These are phyloP conservation scores for Termitomyces sp. DNA, from an alignment of 1,284 basidiomycete genomes.

Conservation along the genomic window DNA sequence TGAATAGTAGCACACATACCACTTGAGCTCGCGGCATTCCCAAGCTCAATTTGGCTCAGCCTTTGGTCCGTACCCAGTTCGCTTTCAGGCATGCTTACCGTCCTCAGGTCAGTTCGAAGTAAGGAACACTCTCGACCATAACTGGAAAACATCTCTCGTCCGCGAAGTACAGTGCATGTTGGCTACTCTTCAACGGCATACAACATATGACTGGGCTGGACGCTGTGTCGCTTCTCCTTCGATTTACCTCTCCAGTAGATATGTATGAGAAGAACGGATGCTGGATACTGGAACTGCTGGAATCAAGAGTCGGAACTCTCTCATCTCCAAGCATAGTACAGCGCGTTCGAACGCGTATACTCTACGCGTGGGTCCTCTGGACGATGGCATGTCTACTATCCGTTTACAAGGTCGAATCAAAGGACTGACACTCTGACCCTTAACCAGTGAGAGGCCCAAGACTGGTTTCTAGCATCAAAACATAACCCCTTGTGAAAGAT, in stretches of 20 bases:
- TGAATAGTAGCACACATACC: neutral
- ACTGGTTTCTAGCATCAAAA: neutral
- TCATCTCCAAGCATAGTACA: neutral
- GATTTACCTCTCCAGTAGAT: neutral
- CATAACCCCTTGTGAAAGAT: neutral
- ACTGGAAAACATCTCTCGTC: too few relatives aligned
- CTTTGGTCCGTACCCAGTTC: neutral
- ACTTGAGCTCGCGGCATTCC: neutral
- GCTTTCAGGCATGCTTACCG: neutral
- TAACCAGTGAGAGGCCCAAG: neutral
- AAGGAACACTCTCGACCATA: neutral
- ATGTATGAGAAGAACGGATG: too few relatives aligned
- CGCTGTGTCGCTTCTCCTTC: neutral
- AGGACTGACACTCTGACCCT: neutral
- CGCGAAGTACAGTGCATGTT: neutral
- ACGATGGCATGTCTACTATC: neutral
- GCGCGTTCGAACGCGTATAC: too few relatives aligned
- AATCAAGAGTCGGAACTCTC: neutral
- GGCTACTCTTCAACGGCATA: neutral
- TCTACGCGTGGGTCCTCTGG: neutral
- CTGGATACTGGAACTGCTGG: neutral
- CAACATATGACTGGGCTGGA: too few relatives aligned
- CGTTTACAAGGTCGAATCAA: neutral
- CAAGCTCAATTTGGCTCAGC: neutral
- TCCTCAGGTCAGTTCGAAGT: neutral